These are phyloP conservation scores for Penstemon eatonii DNA, from an alignment of 257 asterid genomes.

Conservation along the genomic window DNA sequence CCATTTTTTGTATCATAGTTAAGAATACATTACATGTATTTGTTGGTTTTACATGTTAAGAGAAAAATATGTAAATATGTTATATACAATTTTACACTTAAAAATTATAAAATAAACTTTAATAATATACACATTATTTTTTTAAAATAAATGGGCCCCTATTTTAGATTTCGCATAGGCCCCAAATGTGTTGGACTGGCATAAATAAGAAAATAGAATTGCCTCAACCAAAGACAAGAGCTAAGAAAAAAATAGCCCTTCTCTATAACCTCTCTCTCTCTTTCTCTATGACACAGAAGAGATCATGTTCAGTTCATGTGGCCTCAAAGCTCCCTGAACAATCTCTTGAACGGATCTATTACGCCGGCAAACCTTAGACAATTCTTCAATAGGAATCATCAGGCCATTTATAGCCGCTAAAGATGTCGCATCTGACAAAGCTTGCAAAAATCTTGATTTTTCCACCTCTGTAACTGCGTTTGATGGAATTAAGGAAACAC, in stretches of 20 bases:
- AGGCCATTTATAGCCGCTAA: slow-evolving; percentile 57
- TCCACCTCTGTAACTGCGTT: slow-evolving; percentile 82
- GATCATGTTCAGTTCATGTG: slow-evolving; percentile 65
- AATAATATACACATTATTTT: too few relatives aligned
- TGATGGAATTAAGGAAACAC: slow-evolving; percentile 74
- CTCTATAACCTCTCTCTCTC: slow-evolving; percentile 33
- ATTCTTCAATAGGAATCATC: slow-evolving; percentile 75
- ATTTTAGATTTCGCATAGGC: too few relatives aligned
- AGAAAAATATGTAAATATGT: too few relatives aligned
- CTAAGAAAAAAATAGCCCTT: slow-evolving; percentile 56
- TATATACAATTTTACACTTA: too few relatives aligned
- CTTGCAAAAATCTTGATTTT: slow-evolving; percentile 73
- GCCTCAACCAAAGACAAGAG: slow-evolving; percentile 49
- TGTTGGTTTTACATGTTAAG: too few relatives aligned
- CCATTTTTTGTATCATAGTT: too few relatives aligned
- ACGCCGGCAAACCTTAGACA: slow-evolving; percentile 86
- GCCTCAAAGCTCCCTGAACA: slow-evolving; percentile 89
- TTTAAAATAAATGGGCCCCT: too few relatives aligned
- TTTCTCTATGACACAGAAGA: slow-evolving; percentile 47
- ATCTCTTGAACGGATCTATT: slow-evolving; percentile 89
- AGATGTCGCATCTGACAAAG: slow-evolving; percentile 67
- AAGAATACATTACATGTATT: too few relatives aligned
- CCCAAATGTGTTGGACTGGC: too few relatives aligned
- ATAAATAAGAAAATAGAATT: background rate
- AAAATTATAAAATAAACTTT: too few relatives aligned